A percentile compares a stretch with the other conserved stretches of the same genome.
Conservation (phyloP, 176 grass and related monocot genomes). For the Oryza meyeriana region DNA sequence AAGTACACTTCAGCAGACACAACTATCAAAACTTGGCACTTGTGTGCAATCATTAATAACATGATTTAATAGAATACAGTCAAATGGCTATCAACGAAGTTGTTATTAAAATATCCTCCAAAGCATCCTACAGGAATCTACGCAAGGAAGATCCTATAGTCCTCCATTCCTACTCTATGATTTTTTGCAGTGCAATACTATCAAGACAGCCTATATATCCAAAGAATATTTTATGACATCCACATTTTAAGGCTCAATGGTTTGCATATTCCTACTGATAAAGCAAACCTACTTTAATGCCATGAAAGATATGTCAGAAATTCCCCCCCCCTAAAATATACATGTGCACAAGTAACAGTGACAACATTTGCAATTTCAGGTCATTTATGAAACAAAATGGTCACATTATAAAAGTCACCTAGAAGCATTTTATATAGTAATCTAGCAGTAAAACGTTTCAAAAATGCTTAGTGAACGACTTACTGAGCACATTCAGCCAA, state of each 20-base stretch:
- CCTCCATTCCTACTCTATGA: not conserved
- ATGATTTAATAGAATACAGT: not conserved
- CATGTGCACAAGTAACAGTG: not conserved
- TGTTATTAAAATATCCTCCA: not conserved
- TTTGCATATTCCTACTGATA: not conserved
- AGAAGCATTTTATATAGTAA: constrained; percentile 2
- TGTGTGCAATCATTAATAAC: not conserved
- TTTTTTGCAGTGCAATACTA: not conserved
- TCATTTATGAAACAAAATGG: not conserved
- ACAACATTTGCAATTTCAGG: not conserved
- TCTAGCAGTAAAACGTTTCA: not conserved
- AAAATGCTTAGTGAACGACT: constrained; percentile 32
- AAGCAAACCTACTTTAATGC: not conserved
- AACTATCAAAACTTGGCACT: not conserved
- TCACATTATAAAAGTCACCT: not conserved
- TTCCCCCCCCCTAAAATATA: not conserved
- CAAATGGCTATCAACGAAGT: not conserved
- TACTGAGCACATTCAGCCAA: constrained; percentile 96
- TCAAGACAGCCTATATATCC: not conserved
- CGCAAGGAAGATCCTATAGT: not conserved
- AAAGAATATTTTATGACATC: not conserved
- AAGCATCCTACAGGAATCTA: not conserved
- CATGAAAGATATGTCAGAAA: not conserved
- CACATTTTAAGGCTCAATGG: not conserved
- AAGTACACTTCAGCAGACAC: not conserved